Evolutionary conservation across 2,329 filamentous ascomycete species (phyloP).

Genomic region (Pleochaeta shiraiana): DNA sequence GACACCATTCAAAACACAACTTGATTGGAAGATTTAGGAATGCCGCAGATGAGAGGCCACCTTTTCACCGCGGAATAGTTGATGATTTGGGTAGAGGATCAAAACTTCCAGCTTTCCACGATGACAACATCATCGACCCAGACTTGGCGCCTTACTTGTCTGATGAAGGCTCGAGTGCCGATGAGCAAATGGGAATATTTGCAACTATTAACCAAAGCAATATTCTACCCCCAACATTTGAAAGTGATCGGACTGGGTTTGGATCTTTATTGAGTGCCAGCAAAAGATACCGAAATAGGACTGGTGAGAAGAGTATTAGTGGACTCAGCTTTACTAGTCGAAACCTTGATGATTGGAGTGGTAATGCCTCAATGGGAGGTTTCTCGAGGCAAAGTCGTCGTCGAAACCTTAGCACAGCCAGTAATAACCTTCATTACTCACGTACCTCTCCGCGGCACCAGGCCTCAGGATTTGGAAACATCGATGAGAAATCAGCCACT

Average conservation of each 20-base stretch:
- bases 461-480: conserved; percentile 21
- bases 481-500: conserved; percentile 14
- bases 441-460: conserved; percentile 47
- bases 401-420: conserved; percentile 68
- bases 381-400: conserved; percentile 42
- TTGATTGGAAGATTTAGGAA: conserved; percentile 55
- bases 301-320: conserved; percentile 53
- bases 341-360: conserved; percentile 37
- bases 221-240: conserved; percentile 39
- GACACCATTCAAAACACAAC: conserved; percentile 75
- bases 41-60: conserved; percentile 56
- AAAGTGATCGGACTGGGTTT: conserved; percentile 51
- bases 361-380: conserved; percentile 33
- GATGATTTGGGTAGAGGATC: conserved; percentile 44
- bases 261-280: conserved; percentile 48
- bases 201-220: conserved; percentile 48
- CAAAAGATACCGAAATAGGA: conserved; percentile 50
- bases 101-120: conserved; percentile 77
- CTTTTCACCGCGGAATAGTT: conserved; percentile 57
- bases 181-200: conserved; percentile 78
- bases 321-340: conserved; percentile 47
- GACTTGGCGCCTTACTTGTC: conserved; percentile 92
- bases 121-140: conserved; percentile 96
- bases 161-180: conserved; percentile 77
- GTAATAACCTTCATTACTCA: conserved; percentile 41